Evolutionary conservation across 1,139 yeast species (phyloP), one percentile per base, ranked within the genome.

Genomic region (Casaregolazyma lundiana): DNA sequence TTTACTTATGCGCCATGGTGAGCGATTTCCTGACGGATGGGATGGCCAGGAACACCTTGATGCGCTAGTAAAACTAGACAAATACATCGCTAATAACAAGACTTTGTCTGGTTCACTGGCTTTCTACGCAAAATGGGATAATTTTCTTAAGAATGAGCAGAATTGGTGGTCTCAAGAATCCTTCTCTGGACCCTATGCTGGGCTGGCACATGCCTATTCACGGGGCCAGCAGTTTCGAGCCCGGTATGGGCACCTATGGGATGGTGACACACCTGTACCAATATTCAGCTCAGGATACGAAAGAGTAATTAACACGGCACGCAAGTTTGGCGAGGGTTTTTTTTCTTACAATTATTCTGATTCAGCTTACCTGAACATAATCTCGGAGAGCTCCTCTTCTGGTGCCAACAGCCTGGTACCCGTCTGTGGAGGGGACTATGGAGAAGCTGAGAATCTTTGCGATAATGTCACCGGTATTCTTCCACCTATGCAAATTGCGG

Each of bases 1-100:
- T 53, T 64, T 80, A 51, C 65, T 78, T 42, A 71, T 76, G 49
- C 75, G 92, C 60, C 92, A 84, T 56, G 92, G 90, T 11, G 89
- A 82, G 59, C 69, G 92, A 56, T 84, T 71, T 60, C 88, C 87
- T 13, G 61, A 57, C 26, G 38, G 47, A 30, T 37, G 49, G 45
- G 53, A 48, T 43, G 61, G 52, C 22, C 50, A 39, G 7, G 51
- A 44, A 20, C 53, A 56, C 52, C 41, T 24, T 1, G 48, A 43
- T 4, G 47, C 60, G 7, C 40, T 52, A 13, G 49, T 46, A 16
- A 54, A 54, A 49, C 43, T 55, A 13, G 32, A 40, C 16, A 22
- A 32, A 7, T 42, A 59, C 7, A 7, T 40, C n/a, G 30, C 22
- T 13, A 30, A 20, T 11, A 59, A 59, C 49, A 52, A 51, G 13